Base-by-base conservation (phyloP, 2,329 filamentous ascomycete species). In the Penicillium digitatum region DNA sequence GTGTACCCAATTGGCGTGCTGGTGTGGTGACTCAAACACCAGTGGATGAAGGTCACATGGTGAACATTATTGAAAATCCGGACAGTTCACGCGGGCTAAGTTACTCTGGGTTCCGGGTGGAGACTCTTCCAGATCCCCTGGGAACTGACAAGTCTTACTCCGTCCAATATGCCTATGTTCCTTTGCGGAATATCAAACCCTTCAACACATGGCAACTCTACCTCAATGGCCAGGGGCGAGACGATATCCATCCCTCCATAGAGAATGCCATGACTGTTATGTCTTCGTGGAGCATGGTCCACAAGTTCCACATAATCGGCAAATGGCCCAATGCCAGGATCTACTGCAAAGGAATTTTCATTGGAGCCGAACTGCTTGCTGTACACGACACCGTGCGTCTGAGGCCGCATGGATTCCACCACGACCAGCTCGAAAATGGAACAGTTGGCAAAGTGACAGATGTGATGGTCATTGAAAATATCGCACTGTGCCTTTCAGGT, bases 321-420 rank as follows among this genome's bases (percentile, higher is more conserved):
- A 66, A 60, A 1, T 85, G 82, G 81, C 81, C 82, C 0, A 67
- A 79, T 16, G 81, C 80, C 0, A 73, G 69, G 0, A 74, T 86
- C n/a, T 78, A 76, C 49, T 80, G 76, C 54, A 74, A 76, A 46
- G 82, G 79, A 0, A 74, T 85, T 7, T 85, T 78, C 57, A 66
- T 86, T 3, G 83, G 84, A 0, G 64, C 79, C 3, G 84, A 87
- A 62, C 69, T 85, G 29, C 65, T 86, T 11, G 70, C 75, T 5
- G 65, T 79, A 5, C 81, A 81, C 1, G 84, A 87, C 56, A 70
- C 74, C 0, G 77, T 85, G 2, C 80, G 82, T 5, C 66, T 87
- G 3, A 69, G 73, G 52, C 75, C 77, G 49, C 63, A 50, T 32
- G 59, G 52, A 11, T 61, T 55, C 52, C 52, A 18, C 9, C 37